A percentile compares a stretch with the other conserved stretches of the same genome.
Evolutionary conservation across 345 rosid species (phyloP).

Genomic region (Syzygium jambos): DNA sequence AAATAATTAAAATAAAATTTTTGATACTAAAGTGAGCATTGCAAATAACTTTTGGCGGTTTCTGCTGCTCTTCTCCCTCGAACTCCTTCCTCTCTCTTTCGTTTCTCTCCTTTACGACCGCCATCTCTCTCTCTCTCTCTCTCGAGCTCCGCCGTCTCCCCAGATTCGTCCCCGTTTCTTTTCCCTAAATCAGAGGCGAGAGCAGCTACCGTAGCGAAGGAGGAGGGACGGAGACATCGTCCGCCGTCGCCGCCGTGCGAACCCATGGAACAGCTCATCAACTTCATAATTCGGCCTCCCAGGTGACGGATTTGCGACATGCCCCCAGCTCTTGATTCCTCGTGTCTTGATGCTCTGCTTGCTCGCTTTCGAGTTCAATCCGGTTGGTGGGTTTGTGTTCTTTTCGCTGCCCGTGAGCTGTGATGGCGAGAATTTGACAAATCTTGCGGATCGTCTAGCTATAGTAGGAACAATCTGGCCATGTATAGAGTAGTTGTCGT

Average conservation of each 20-base stretch:
- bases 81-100: background rate
- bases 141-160: background rate
- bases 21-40: too few species aligned
- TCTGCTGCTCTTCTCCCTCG: too few species aligned
- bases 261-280: constrained; percentile 83
- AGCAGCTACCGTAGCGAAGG: background rate
- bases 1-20: too few species aligned
- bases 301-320: constrained; percentile 30
- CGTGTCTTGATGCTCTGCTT: background rate
- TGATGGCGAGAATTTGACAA: background rate
- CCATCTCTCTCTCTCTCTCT: background rate
- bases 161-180: background rate
- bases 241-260: background rate
- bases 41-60: too few species aligned
- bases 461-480: background rate
- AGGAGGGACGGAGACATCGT: background rate
- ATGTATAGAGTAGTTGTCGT: background rate
- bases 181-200: background rate
- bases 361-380: background rate
- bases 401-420: background rate
- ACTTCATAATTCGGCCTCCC: constrained; percentile 95
- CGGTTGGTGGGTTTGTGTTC: background rate
- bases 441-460: background rate
- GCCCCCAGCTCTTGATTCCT: background rate
- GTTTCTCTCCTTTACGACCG: background rate